A percentile compares a stretch with the other conserved stretches of the same genome.
phyloP scores from a whole-genome alignment of 148 eudicot genomes.

The Hydrangea macrophylla region DNA sequence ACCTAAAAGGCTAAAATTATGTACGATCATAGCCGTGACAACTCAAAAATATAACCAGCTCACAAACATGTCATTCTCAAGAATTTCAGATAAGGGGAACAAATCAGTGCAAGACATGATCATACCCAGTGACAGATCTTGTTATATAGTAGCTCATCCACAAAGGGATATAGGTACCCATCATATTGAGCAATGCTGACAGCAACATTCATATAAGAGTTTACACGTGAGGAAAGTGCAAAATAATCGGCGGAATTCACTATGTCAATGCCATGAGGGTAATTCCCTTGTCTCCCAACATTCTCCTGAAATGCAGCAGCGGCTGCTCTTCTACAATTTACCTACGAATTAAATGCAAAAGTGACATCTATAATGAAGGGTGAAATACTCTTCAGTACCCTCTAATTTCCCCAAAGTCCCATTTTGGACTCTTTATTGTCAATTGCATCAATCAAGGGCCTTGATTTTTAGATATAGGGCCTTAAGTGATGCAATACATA shows the following conservation, averaged over 20 bases:
- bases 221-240: conserved; percentile 78
- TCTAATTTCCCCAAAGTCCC: too few relatives aligned
- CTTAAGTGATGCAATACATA: too few relatives aligned
- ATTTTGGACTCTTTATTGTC: too few relatives aligned
- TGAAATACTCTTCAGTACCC: too few relatives aligned
- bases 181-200: conserved; percentile 84
- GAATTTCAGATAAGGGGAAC: background rate
- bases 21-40: too few relatives aligned
- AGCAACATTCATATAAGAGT: conserved; percentile 85
- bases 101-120: conserved; percentile 12
- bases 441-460: too few relatives aligned
- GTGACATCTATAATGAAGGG: too few relatives aligned
- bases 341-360: conserved; percentile 38
- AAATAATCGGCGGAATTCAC: conserved; percentile 97
- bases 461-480: too few relatives aligned
- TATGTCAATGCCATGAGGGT: conserved; percentile 95
- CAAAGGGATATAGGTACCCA: conserved; percentile 81
- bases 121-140: conserved; percentile 99
- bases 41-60: too few relatives aligned
- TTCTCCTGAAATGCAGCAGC: conserved; percentile 99
- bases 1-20: too few relatives aligned
- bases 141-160: conserved; percentile 73
- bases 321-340: conserved; percentile 98
- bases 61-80: background rate
- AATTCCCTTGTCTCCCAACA: conserved; percentile 96